Percentiles rank a stretch among this genome's conserved stretches.
Evolutionary conservation across 2,329 filamentous ascomycete genomes (phyloP).

Genomic region (Beauveria pseudobassiana): DNA sequence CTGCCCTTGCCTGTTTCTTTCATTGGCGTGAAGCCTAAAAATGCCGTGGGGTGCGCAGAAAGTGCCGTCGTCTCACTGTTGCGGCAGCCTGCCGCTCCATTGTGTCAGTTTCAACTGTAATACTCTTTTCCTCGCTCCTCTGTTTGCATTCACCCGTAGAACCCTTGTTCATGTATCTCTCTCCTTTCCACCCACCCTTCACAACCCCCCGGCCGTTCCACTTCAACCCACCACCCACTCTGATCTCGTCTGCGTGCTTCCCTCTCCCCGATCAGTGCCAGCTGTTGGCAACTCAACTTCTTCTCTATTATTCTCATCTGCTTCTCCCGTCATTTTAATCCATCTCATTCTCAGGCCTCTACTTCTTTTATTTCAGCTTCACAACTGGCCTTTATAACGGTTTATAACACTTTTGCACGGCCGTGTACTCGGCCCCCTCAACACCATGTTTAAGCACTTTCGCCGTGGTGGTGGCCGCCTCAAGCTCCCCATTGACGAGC

Average conservation of each 20-base stretch:
- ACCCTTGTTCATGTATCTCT: background rate
- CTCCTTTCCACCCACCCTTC: background rate
- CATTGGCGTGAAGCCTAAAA: too few relatives aligned
- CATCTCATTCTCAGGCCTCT: background rate
- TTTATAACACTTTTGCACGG: background rate
- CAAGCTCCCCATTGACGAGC: conserved; percentile 5
- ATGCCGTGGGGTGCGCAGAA: too few relatives aligned
- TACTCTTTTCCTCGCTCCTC: too few relatives aligned
- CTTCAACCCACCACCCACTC: background rate
- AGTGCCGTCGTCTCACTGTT: too few relatives aligned
- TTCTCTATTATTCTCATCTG: background rate
- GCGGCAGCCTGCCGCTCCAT: too few relatives aligned
- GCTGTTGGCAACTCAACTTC: background rate
- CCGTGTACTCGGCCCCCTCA: background rate
- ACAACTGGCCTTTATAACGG: background rate
- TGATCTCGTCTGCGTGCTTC: background rate
- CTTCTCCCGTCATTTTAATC: background rate
- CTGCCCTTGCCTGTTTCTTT: background rate
- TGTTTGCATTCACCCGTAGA: background rate
- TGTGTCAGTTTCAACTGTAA: too few relatives aligned
- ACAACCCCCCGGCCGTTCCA: background rate
- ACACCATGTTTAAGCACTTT: conserved; percentile 8
- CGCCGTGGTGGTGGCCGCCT: conserved; percentile 5
- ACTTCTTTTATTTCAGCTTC: background rate
- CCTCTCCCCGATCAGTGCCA: background rate